A percentile compares a stretch with the other conserved stretches of the same genome.
Evolutionary conservation across 257 asterid genomes (phyloP).

Genomic region (Petunia secreta): DNA sequence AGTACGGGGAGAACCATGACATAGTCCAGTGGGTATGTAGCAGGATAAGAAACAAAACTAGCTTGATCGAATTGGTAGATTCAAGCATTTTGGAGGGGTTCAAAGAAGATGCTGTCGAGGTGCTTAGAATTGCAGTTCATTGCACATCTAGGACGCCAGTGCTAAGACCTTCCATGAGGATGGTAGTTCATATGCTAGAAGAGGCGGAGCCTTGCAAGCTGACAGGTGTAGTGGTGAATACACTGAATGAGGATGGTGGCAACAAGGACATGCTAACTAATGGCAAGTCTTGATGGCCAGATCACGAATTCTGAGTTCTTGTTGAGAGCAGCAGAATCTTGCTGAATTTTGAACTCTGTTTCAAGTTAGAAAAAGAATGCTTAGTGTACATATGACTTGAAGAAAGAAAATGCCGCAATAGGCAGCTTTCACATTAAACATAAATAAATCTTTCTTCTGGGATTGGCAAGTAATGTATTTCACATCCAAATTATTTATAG

Average conservation of each 20-base stretch:
- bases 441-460: not conserved
- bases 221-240: conserved; percentile 29
- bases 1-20: conserved; percentile 44
- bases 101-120: conserved; percentile 42
- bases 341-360: not conserved
- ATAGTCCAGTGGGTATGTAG: conserved; percentile 47
- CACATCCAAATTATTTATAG: not conserved
- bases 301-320: not conserved
- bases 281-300: not conserved
- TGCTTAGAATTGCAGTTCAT: conserved; percentile 43
- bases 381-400: not conserved
- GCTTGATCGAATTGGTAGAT: conserved; percentile 37
- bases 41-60: conserved; percentile 33
- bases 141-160: conserved; percentile 46
- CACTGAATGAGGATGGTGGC: conserved; percentile 13
- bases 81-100: conserved; percentile 35
- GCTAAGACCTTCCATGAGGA: conserved; percentile 48
- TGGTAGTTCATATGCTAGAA: conserved; percentile 53
- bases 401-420: not conserved
- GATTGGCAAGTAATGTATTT: not conserved
- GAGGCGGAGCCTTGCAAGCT: conserved; percentile 43
- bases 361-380: not conserved
- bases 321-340: not conserved
- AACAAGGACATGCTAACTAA: conserved; percentile 17
- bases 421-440: not conserved